Conservation (phyloP, 164 flowering plant species). For the Buxus sempervirens region DNA sequence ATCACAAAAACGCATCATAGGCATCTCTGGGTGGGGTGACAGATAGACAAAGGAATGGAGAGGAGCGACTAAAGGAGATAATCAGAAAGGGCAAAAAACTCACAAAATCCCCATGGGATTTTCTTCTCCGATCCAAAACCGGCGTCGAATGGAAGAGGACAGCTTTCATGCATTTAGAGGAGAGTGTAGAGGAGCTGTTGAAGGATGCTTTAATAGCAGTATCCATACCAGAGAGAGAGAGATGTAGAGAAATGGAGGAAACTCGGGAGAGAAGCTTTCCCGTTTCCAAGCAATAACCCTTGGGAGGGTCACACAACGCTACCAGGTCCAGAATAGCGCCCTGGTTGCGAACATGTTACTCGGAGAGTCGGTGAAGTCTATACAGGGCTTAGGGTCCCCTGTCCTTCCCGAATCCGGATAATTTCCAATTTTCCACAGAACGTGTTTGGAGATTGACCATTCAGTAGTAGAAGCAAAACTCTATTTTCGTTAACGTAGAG, state of each 20-base stretch:
- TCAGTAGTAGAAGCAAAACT: no score
- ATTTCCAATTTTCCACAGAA: no score
- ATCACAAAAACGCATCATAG: neutral
- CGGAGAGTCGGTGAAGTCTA: no score
- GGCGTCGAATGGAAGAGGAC: constrained; percentile 66
- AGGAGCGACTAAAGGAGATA: neutral
- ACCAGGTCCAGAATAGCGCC: no score
- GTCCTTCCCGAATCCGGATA: no score
- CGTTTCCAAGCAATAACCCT: neutral
- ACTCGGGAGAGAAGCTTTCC: neutral
- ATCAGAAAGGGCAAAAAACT: constrained; percentile 15
- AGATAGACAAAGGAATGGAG: neutral
- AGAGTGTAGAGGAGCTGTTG: constrained; percentile 16
- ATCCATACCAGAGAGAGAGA: constrained; percentile 17
- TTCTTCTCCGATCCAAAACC: constrained; percentile 49
- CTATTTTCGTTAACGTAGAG: no score
- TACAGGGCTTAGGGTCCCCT: no score
- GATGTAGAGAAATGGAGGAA: constrained; percentile 9
- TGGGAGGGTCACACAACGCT: neutral
- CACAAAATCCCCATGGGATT: constrained; percentile 41
- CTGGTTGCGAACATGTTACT: no score
- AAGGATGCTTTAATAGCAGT: constrained; percentile 29
- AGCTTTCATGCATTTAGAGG: constrained; percentile 19
- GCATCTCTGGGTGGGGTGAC: neutral
- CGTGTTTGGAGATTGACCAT: no score